Conservation (phyloP, 495 filamentous ascomycete genomes). For the Neurospora africana region DNA sequence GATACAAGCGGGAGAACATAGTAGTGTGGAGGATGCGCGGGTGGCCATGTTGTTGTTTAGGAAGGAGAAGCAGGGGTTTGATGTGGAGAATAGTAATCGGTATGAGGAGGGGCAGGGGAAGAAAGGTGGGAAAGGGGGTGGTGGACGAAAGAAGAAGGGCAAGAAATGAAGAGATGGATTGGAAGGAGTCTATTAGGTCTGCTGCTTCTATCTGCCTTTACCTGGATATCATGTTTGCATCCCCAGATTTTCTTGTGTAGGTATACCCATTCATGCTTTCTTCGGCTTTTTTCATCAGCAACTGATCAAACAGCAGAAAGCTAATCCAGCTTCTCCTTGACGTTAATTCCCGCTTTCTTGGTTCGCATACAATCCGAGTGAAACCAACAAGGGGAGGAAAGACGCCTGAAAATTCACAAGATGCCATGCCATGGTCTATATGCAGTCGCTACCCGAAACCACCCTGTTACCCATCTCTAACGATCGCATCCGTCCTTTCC, state of each 20-base stretch:
- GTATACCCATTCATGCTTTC: background rate
- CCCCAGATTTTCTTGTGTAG: background rate
- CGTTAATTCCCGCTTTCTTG: background rate
- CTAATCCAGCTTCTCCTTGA: background rate
- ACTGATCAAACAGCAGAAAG: background rate
- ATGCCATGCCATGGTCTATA: background rate
- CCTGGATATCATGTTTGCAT: background rate
- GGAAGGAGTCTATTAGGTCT: background rate
- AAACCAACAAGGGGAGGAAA: background rate
- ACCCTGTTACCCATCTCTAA: background rate
- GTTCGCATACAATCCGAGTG: background rate
- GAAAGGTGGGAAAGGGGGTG: background rate
- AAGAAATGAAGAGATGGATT: slow-evolving; percentile 3
- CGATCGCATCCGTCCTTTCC: background rate
- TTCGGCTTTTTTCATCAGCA: background rate
- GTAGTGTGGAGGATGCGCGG: slow-evolving; percentile 73
- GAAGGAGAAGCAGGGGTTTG: slow-evolving; percentile 70
- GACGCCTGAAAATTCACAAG: background rate
- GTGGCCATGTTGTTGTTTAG: slow-evolving; percentile 82
- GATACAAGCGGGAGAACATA: slow-evolving; percentile 66
- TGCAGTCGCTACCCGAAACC: background rate
- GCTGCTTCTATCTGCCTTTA: background rate
- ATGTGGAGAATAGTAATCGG: slow-evolving; percentile 60
- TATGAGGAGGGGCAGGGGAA: slow-evolving; percentile 42
- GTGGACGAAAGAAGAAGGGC: slow-evolving; percentile 12